Evolutionary conservation across 306 rosid species (phyloP).

Genomic region (Luffa aegyptiaca): DNA sequence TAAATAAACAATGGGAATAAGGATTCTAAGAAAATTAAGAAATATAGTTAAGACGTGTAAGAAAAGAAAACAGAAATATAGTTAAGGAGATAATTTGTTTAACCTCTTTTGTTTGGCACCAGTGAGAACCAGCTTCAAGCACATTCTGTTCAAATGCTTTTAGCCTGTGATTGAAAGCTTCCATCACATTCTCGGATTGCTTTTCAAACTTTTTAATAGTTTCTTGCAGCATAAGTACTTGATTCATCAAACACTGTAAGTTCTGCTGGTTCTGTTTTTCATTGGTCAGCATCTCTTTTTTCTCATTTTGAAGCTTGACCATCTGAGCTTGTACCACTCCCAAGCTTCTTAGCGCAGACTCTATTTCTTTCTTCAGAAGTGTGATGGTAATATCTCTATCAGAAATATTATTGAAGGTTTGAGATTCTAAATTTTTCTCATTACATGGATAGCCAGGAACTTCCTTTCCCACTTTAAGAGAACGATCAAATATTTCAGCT

Average conservation of each 20-base stretch:
- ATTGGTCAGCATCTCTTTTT: conserved; percentile 42
- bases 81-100: background rate
- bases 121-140: conserved; percentile 43
- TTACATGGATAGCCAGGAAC: conserved; percentile 3
- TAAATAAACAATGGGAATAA: background rate
- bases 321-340: conserved; percentile 73
- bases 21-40: background rate
- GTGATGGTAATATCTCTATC: conserved; percentile 50
- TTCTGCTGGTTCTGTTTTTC: conserved; percentile 46
- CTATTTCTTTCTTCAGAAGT: conserved; percentile 77
- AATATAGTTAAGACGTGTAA: background rate
- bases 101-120: conserved; percentile 62
- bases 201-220: conserved; percentile 45
- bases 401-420: conserved; percentile 21
- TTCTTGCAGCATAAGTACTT: conserved; percentile 47
- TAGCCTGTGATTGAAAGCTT: conserved; percentile 36
- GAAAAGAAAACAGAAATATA: background rate
- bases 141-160: conserved; percentile 36
- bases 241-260: conserved; percentile 32
- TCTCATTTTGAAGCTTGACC: conserved; percentile 52
- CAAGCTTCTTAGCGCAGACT: conserved; percentile 70
- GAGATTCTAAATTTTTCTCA: conserved; percentile 19
- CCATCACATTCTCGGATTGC: conserved; percentile 43
- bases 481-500: conserved; percentile 22
- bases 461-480: conserved; percentile 21